Conservation (phyloP, 2,329 filamentous ascomycete genomes). For the Xylaria sp. region DNA sequence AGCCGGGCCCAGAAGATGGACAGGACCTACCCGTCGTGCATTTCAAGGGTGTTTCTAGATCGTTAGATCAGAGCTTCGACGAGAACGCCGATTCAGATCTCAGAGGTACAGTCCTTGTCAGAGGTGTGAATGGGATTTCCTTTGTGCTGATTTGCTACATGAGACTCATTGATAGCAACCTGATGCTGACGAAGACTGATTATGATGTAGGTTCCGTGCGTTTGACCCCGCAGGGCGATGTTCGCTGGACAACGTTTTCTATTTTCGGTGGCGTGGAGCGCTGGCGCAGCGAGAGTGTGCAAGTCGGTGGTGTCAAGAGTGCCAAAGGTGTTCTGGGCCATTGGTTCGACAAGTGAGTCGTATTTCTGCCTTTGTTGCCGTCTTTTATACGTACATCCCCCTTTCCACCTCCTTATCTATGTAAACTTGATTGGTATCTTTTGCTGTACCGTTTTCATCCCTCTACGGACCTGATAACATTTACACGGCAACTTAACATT, state of each 20-base stretch:
- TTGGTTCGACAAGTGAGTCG: constrained; percentile 77
- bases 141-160: not conserved
- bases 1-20: constrained; percentile 67
- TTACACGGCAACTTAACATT: constrained; percentile 9
- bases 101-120: constrained; percentile 59
- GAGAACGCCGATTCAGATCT: constrained; percentile 75
- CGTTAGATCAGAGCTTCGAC: constrained; percentile 72
- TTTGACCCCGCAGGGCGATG: constrained; percentile 74
- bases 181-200: constrained; percentile 20
- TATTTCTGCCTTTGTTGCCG: not conserved
- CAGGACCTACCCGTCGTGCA: constrained; percentile 71
- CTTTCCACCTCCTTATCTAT: not conserved
- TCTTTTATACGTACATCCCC: not conserved
- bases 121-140: constrained; percentile 41
- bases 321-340: constrained; percentile 76
- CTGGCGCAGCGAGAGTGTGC: constrained; percentile 81
- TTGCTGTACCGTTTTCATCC: not conserved
- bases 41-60: constrained; percentile 71
- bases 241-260: constrained; percentile 77
- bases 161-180: constrained; percentile 9
- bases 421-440: not conserved
- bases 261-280: constrained; percentile 72
- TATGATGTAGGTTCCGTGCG: constrained; percentile 65
- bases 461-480: not conserved
- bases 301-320: constrained; percentile 74